phyloP scores from a whole-genome alignment of 208 protist genomes.

The Porcisia deanei region DNA sequence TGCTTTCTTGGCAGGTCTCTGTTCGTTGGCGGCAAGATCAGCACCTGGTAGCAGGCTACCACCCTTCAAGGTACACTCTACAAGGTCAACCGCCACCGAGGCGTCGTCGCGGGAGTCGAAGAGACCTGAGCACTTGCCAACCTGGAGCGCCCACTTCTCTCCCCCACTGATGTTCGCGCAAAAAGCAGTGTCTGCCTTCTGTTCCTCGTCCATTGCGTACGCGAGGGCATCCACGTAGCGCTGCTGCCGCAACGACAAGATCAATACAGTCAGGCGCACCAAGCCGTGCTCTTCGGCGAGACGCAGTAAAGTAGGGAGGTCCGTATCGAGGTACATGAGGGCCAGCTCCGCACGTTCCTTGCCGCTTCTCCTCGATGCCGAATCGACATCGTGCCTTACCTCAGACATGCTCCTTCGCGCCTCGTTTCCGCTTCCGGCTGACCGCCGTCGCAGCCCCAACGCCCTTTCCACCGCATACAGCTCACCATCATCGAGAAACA shows the following conservation, averaged over 20 bases:
- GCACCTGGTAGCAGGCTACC: conserved; percentile 28
- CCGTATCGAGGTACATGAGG: conserved; percentile 58
- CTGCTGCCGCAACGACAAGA: conserved; percentile 52
- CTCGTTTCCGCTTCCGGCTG: neutral
- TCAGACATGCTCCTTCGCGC: neutral
- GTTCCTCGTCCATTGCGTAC: conserved; percentile 33
- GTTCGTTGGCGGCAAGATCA: conserved; percentile 33
- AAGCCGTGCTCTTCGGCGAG: conserved; percentile 51
- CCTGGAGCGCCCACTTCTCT: neutral
- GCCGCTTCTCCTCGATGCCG: neutral
- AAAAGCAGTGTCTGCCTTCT: conserved; percentile 4
- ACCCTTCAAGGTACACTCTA: conserved; percentile 44
- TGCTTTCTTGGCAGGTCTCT: conserved; percentile 28
- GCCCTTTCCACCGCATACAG: conserved; percentile 27
- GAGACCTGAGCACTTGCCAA: neutral
- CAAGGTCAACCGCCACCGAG: conserved; percentile 36
- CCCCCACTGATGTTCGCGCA: neutral
- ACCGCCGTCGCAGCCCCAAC: conserved; percentile 12
- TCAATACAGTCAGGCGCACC: conserved; percentile 38
- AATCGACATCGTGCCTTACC: neutral
- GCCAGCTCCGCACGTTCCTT: conserved; percentile 45
- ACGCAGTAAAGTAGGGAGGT: conserved; percentile 41
- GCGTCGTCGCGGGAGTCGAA: neutral
- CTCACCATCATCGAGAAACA: conserved; percentile 32
- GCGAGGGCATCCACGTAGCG: conserved; percentile 63